Evolutionary conservation across 2,329 filamentous ascomycete genomes (phyloP), one percentile per base, ranked within the genome.

Genomic region (Pyrenophora graminea): DNA sequence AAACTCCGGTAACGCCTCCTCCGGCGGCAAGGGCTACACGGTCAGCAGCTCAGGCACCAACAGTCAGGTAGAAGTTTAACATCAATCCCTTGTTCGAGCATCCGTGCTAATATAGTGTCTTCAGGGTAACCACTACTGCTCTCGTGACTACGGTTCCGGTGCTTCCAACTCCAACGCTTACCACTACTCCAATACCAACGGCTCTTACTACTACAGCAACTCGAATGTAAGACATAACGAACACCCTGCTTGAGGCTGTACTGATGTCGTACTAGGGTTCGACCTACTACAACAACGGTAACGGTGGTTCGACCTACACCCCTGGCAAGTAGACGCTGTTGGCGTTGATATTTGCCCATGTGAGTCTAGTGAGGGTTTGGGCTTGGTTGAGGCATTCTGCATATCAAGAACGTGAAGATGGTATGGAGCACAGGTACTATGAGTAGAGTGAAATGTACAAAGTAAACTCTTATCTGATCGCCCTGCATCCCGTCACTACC

Each of bases 161-260:
- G 68, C 68, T n/a, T 48, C 66, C 7, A 74, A 74, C 56, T 10
- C 25, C 13, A 76, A 74, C 56, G 64, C 67, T 9, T 76, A 75
- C 59, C 73, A 76, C 48, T 75, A 76, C 57, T 74, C 71, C 55
- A 76, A 75, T 55, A 56, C 18, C 10, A 9, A 53, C 17, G 50
- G 50, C 54, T 67, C 67, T 5, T 76, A 75, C 59, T 72, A 75
- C 50, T 76, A 76, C 58, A 73, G 69, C 55, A 76, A 75, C 55
- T 25, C 50, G 5, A 38, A 57, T 17, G 51, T 57, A 31, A 36
- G 48, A 33, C 25, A 27, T 31, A 31, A 12, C n/a, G 21, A 25
- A 21, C 13, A 27, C 30, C 37, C 36, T 34, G 30, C 56, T 39
- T 10, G 6, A 9, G 6, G 1, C 7, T 31, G 0, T 37, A 15